Evolutionary conservation across 169 alveolate genomes (phyloP).

Genomic region (Perkinsus chesapeaki): DNA sequence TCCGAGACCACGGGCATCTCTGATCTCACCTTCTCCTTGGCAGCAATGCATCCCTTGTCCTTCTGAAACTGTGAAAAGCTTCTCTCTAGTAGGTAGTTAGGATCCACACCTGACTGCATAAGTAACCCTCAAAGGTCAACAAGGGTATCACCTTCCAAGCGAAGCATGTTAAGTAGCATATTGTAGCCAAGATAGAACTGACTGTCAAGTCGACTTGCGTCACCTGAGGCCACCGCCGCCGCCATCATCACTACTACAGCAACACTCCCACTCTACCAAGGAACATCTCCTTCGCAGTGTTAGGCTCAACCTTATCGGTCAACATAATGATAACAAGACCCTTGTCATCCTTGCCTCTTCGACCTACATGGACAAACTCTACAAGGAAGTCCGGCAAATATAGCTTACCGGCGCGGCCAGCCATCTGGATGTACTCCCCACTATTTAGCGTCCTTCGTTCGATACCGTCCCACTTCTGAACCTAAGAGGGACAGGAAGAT

Average conservation of each 20-base stretch:
- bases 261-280: slow-evolving; percentile 46
- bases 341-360: slow-evolving; percentile 93
- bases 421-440: slow-evolving; percentile 83
- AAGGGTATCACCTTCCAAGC: slow-evolving; percentile 83
- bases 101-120: slow-evolving; percentile 46
- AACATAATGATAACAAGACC: slow-evolving; percentile 94
- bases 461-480: slow-evolving; percentile 90
- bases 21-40: slow-evolving; percentile 56
- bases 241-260: slow-evolving; percentile 9
- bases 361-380: slow-evolving; percentile 89
- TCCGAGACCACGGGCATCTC: slow-evolving; percentile 1
- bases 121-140: not conserved
- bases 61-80: slow-evolving; percentile 91
- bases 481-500: slow-evolving; percentile 20
- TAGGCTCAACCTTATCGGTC: slow-evolving; percentile 84
- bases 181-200: slow-evolving; percentile 89
- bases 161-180: slow-evolving; percentile 91
- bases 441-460: slow-evolving; percentile 82
- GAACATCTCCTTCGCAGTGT: slow-evolving; percentile 82
- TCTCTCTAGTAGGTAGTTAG: slow-evolving; percentile 90
- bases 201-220: slow-evolving; percentile 82
- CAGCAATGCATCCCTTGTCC: slow-evolving; percentile 69
- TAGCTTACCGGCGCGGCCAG: not conserved
- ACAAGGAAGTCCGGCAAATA: not conserved
- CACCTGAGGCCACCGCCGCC: slow-evolving; percentile 56